These are phyloP conservation scores for Talaromyces ruber DNA, from an alignment of 495 filamentous ascomycete species.

Conservation along the genomic window DNA sequence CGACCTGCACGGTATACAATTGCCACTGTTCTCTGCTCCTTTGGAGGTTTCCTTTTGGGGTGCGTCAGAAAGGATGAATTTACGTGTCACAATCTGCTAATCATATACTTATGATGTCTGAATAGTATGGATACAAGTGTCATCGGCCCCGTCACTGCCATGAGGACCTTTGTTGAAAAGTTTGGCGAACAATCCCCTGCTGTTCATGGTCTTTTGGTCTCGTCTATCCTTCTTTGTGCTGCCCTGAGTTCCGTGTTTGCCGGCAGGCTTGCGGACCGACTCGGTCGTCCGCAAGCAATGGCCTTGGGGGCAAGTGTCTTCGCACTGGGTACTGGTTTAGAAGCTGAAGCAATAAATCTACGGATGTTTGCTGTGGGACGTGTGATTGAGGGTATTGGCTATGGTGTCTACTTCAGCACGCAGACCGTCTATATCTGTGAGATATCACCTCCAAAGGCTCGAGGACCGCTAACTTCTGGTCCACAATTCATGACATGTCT, in stretches of 20 bases:
- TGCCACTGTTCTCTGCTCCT: neutral
- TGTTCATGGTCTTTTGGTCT: slow-evolving; percentile 52
- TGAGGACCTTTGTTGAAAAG: slow-evolving; percentile 42
- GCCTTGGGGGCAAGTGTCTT: slow-evolving; percentile 45
- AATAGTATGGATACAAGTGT: slow-evolving; percentile 42
- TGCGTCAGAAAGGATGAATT: neutral
- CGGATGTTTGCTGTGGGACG: slow-evolving; percentile 48
- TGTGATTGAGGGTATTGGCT: slow-evolving; percentile 46
- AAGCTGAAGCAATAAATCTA: slow-evolving; percentile 35
- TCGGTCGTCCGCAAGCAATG: slow-evolving; percentile 44
- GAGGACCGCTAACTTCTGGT: slow-evolving; percentile 44
- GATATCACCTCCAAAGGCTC: slow-evolving; percentile 42
- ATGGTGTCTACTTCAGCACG: slow-evolving; percentile 50
- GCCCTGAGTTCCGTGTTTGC: slow-evolving; percentile 53
- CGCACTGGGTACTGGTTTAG: slow-evolving; percentile 41
- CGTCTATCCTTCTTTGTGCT: slow-evolving; percentile 53
- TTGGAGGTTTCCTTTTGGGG: neutral
- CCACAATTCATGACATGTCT: slow-evolving; percentile 46
- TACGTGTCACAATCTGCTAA: neutral
- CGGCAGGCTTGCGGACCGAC: slow-evolving; percentile 49
- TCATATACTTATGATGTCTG: neutral
- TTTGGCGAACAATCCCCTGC: slow-evolving; percentile 45
- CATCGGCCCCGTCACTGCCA: slow-evolving; percentile 53
- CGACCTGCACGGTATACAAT: neutral
- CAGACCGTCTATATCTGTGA: slow-evolving; percentile 54